These are phyloP conservation scores for Syzygium grande DNA, from an alignment of 345 rosid species.

Conservation along the genomic window DNA sequence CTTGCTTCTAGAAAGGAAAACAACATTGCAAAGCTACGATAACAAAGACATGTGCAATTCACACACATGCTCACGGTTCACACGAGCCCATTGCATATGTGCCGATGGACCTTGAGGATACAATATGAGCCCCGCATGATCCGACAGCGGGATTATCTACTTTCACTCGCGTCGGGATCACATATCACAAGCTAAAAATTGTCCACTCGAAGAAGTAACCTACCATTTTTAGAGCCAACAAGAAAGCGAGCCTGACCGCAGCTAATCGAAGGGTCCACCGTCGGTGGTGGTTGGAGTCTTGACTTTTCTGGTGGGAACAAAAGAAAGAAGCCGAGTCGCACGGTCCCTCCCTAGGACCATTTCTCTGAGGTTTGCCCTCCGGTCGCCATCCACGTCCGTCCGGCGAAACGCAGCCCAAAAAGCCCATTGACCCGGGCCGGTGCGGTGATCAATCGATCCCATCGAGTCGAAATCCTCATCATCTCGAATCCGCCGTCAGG, in stretches of 20 bases:
- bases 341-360: not conserved
- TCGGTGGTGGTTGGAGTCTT: not conserved
- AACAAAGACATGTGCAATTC: no score
- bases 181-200: not conserved
- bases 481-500: not conserved
- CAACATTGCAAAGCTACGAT: no score
- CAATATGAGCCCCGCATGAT: not conserved
- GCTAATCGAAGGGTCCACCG: not conserved
- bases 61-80: no score
- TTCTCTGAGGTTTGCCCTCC: not conserved
- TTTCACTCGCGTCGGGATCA: fast-evolving
- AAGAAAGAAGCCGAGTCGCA: not conserved
- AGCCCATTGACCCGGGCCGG: no score
- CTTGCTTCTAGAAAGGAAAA: no score
- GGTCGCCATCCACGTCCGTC: not conserved
- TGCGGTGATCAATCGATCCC: not conserved
- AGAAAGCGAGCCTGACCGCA: not conserved
- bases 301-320: not conserved
- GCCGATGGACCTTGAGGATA: no score
- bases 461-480: not conserved
- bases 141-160: fast-evolving
- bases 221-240: not conserved
- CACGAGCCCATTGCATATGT: no score
- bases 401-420: not conserved
- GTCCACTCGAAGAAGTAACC: not conserved